phyloP scores from a whole-genome alignment of 768 basidiomycete species.

The Pluteus cervinus region DNA sequence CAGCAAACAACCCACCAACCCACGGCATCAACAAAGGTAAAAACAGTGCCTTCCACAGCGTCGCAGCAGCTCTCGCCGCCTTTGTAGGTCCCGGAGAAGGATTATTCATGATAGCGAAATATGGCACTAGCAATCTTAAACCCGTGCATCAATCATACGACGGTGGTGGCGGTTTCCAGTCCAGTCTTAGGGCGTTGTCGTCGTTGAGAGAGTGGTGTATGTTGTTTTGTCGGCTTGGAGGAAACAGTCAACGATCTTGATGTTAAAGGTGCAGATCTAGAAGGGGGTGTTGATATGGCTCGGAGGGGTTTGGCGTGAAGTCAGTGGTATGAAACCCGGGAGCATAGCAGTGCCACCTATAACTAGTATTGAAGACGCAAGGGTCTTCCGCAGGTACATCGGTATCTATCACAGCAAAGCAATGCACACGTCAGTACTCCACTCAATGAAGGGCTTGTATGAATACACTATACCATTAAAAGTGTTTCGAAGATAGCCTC shows the following conservation, averaged over 20 bases:
- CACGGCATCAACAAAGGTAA: constrained; percentile 76
- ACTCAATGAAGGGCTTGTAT: not conserved
- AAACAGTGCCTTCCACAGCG: constrained; percentile 83
- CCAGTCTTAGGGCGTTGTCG: too few species aligned
- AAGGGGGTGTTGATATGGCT: constrained; percentile 32
- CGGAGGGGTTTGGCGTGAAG: constrained; percentile 75
- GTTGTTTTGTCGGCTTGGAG: too few species aligned
- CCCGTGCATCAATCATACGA: constrained; percentile 69
- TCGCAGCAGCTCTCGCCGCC: constrained; percentile 46
- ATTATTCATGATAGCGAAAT: constrained; percentile 83
- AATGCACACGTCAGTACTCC: too few species aligned
- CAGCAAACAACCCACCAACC: constrained; percentile 92
- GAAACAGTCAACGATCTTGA: too few species aligned
- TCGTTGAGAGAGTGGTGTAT: too few species aligned
- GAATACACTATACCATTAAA: constrained; percentile 51
- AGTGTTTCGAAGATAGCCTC: constrained; percentile 77
- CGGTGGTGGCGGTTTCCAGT: constrained; percentile 37
- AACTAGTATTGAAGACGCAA: constrained; percentile 81
- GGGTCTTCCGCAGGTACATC: constrained; percentile 79
- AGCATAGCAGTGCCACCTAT: constrained; percentile 88
- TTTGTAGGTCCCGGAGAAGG: constrained; percentile 52
- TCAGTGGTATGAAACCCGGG: constrained; percentile 87
- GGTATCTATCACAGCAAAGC: constrained; percentile 52
- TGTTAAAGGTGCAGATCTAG: too few species aligned
- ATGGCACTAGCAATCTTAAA: constrained; percentile 63